Evolutionary conservation across 352 stramenopile genomes (phyloP).

Genomic region (Pythium grandisporangium): DNA sequence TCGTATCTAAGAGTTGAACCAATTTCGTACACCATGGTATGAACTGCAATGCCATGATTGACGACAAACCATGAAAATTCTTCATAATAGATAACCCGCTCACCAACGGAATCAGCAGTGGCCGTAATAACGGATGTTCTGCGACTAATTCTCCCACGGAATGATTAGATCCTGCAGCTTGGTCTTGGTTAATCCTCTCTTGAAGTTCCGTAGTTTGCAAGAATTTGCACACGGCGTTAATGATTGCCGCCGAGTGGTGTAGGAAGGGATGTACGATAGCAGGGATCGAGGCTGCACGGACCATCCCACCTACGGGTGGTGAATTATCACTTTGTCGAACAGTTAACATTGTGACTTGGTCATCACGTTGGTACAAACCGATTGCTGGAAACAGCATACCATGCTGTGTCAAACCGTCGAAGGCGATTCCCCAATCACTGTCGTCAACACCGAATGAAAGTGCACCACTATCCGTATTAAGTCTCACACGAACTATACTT

Average conservation of each 20-base stretch:
- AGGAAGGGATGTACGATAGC: constrained; percentile 72
- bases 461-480: constrained; percentile 83
- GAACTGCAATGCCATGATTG: constrained; percentile 62
- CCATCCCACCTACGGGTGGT: constrained; percentile 10
- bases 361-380: constrained; percentile 82
- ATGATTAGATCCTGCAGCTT: background rate
- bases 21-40: constrained; percentile 68
- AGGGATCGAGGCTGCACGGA: constrained; percentile 37
- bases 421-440: constrained; percentile 84
- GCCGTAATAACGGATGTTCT: constrained; percentile 43
- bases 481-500: constrained; percentile 65
- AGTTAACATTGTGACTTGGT: constrained; percentile 82
- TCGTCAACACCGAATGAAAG: constrained; percentile 84
- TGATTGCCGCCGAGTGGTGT: constrained; percentile 45
- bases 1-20: constrained; percentile 55
- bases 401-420: constrained; percentile 82
- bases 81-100: constrained; percentile 55
- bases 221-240: constrained; percentile 47
- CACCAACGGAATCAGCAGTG: constrained; percentile 53
- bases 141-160: constrained; percentile 12
- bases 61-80: constrained; percentile 60
- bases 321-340: constrained; percentile 35
- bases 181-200: background rate
- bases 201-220: constrained; percentile 18
- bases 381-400: constrained; percentile 84